A percentile compares a stretch with the other conserved stretches of the same genome.
phyloP scores from a whole-genome alignment of 306 rosid genomes.

The Cucurbita maxima region DNA sequence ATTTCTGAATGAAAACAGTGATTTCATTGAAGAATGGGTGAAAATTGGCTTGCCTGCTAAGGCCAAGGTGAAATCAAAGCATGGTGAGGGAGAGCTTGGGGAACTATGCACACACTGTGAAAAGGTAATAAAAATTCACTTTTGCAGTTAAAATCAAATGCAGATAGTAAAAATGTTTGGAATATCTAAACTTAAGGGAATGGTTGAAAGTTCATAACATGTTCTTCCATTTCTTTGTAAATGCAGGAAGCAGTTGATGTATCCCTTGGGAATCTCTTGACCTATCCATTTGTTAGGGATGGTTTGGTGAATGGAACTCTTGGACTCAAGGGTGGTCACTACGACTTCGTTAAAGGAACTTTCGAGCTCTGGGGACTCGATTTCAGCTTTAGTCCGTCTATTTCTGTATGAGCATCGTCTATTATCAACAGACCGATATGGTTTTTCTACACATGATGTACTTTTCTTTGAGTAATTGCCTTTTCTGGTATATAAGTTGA shows the following conservation, averaged over 20 bases:
- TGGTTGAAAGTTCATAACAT: background rate
- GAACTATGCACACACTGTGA: conserved; percentile 67
- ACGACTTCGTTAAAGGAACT: conserved; percentile 68
- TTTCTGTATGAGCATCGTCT: conserved; percentile 77
- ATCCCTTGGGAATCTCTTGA: conserved; percentile 76
- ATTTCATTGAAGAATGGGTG: conserved; percentile 88
- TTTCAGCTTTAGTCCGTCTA: conserved; percentile 47
- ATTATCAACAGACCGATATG: conserved; percentile 34
- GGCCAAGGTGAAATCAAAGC: conserved; percentile 44
- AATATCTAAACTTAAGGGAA: background rate
- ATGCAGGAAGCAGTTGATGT: conserved; percentile 84
- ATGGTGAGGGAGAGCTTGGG: conserved; percentile 19
- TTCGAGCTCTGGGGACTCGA: conserved; percentile 93
- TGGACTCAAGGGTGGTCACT: conserved; percentile 68
- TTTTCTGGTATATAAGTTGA: conserved; percentile 11
- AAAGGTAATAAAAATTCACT: conserved; percentile 30
- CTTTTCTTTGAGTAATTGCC: conserved; percentile 18
- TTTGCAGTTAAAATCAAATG: background rate
- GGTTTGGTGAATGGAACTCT: conserved; percentile 76
- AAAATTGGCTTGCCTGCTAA: conserved; percentile 56
- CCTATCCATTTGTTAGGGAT: conserved; percentile 87
- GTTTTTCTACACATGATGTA: conserved; percentile 24
- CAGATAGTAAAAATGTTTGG: background rate
- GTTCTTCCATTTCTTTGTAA: background rate
- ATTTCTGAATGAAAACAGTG: conserved; percentile 23